Base-by-base conservation (phyloP, 2,329 filamentous ascomycete genomes). In the Fusarium anguioides region DNA sequence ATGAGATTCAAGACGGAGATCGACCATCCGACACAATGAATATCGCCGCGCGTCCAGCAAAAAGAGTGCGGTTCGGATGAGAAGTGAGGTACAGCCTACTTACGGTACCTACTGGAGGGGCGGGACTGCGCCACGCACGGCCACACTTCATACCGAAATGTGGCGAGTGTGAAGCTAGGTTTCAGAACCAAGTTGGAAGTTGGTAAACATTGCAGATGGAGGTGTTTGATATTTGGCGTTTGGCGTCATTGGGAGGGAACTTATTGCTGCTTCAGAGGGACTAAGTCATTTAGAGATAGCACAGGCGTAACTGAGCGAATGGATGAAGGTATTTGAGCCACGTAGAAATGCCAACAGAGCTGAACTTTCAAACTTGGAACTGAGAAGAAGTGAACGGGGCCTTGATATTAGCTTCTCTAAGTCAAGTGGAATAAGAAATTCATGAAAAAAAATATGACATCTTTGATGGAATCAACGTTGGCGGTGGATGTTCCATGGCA, bases 1-100 rank as follows among this genome's bases (percentile, higher is more conserved):
- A 40, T 24, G 66, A 52, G 27, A 41, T 31, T 42, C 56, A 48
- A 49, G 36, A 29, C 23, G 60, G 47, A 37, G 51, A 58, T 17
- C 59, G 49, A 51, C 55, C 60, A 64, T 56, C 41, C 23, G 46
- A 29, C 46, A 66, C 33, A 36, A 52, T 59, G 44, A 66, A 68
- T 37, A 33, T 68, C 24, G 59, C 60, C 40, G 58, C 72, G 50
- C 75, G 69, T 57, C 74, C 75, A 45, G 68, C 71, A 33, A 74
- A 77, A 49, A 74, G 75, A 59, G 74, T 79, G 33, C 76, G 66
- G 51, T 57, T 67, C 59, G 55, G 68, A 58, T 37, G 68, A 72
- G 46, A 58, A 65, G 35, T 70, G 58, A 63, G 49, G 44, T 5
- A 29, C 27, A 41, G 33, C n/a, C n/a, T n/a, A n/a, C n/a, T 10